Conservation (phyloP, 2,329 filamentous ascomycete genomes). For the Aureobasidium sp. region DNA sequence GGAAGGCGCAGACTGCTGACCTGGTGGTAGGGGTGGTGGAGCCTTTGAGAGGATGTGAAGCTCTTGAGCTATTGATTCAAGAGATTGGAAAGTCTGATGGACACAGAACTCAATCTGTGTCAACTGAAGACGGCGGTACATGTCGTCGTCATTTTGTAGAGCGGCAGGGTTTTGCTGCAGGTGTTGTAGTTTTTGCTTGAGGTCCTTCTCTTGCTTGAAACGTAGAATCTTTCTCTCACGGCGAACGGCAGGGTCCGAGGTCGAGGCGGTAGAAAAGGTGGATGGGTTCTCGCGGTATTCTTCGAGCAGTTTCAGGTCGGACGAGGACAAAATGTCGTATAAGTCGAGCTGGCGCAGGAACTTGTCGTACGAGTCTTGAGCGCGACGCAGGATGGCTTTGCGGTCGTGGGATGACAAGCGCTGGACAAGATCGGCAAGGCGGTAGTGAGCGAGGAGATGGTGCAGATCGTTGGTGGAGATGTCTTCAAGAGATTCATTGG, state of each 20-base stretch:
- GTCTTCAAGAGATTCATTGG: conserved; percentile 84
- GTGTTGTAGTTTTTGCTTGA: conserved; percentile 75
- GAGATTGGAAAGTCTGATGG: conserved; percentile 72
- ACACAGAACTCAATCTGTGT: conserved; percentile 64
- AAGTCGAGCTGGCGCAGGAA: conserved; percentile 70
- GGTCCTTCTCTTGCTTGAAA: conserved; percentile 75
- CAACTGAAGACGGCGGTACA: conserved; percentile 69
- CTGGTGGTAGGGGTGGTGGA: conserved; percentile 43
- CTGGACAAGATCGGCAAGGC: conserved; percentile 70
- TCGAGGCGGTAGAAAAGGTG: conserved; percentile 64
- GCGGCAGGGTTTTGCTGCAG: conserved; percentile 50
- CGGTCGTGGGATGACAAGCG: conserved; percentile 57
- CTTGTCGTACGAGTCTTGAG: conserved; percentile 64
- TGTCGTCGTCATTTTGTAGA: conserved; percentile 70
- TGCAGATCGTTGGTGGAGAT: conserved; percentile 75
- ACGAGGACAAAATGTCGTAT: conserved; percentile 61
- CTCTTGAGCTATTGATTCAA: conserved; percentile 84
- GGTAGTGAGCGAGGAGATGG: conserved; percentile 71
- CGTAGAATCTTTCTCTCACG: conserved; percentile 78
- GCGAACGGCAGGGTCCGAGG: conserved; percentile 56
- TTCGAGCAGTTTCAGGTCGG: conserved; percentile 62
- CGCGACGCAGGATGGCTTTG: conserved; percentile 50
- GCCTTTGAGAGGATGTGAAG: conserved; percentile 71
- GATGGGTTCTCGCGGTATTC: conserved; percentile 62
- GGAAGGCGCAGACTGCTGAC: conserved; percentile 26